Evolutionary conservation across 1,139 yeast genomes (phyloP).

Genomic region (Scheffersomyces illinoinensis): DNA sequence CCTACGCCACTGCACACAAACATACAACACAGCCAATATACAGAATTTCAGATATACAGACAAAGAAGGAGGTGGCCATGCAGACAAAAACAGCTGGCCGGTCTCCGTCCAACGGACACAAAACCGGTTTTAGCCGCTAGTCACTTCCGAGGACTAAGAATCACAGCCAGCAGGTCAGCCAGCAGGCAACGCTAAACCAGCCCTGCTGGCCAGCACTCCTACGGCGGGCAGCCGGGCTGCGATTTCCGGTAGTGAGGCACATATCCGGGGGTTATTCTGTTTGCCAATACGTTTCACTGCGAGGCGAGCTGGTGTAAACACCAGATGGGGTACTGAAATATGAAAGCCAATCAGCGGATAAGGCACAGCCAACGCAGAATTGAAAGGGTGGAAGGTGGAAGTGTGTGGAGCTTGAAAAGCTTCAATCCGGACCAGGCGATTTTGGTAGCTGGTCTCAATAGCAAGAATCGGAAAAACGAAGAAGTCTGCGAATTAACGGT

Average conservation of each 20-base stretch:
- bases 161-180: neutral
- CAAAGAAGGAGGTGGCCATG: neutral
- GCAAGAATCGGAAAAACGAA: neutral
- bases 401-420: neutral
- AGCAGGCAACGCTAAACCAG: neutral
- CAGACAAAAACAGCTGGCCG: neutral
- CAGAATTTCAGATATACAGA: neutral
- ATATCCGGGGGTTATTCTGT: neutral
- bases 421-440: neutral
- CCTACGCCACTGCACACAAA: neutral
- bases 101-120: neutral
- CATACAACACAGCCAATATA: neutral
- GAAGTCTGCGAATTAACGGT: neutral
- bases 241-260: neutral
- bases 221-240: neutral
- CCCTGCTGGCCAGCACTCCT: neutral
- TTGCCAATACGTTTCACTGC: neutral
- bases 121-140: neutral
- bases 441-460: neutral
- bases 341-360: neutral
- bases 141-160: neutral
- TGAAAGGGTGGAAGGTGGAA: neutral
- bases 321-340: neutral
- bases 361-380: neutral
- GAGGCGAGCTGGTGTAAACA: neutral